Percentiles rank a stretch among this genome's conserved stretches.
Evolutionary conservation across 2,329 filamentous ascomycete species (phyloP).

Genomic region (Sclerotinia trifoliorum): DNA sequence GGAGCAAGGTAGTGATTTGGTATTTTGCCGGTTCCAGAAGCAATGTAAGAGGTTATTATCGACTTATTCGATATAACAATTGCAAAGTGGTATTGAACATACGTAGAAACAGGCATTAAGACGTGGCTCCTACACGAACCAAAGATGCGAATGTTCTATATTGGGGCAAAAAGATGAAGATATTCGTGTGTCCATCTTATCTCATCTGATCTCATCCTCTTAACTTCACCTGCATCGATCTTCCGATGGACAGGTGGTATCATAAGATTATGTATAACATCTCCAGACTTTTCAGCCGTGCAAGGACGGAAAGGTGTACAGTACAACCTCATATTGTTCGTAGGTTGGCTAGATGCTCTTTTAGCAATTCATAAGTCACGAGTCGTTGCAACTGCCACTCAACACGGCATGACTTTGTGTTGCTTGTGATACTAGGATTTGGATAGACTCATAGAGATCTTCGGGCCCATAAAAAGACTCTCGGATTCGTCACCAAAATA

Average conservation of each 20-base stretch:
- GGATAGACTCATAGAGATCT: not conserved
- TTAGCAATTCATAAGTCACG: constrained; percentile 5
- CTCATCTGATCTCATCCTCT: constrained; percentile 20
- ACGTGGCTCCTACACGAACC: not conserved
- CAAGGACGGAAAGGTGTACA: not conserved
- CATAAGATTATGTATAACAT: constrained; percentile 19
- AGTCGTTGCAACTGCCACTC: constrained; percentile 6
- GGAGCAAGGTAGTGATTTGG: constrained; percentile 1
- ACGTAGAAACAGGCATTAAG: not conserved
- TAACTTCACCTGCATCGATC: constrained; percentile 14
- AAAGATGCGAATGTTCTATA: not conserved
- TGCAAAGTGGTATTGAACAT: not conserved
- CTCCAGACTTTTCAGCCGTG: constrained; percentile 6
- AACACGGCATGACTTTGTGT: constrained; percentile 9
- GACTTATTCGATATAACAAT: not conserved
- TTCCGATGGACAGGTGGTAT: constrained; percentile 12
- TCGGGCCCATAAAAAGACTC: not conserved
- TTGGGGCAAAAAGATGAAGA: not conserved
- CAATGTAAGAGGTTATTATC: not conserved
- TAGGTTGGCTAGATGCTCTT: not conserved
- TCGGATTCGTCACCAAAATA: not conserved
- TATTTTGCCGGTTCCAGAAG: constrained; percentile 5
- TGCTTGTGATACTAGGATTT: constrained; percentile 1
- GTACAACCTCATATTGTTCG: not conserved
- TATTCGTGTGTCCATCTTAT: constrained; percentile 14